Evolutionary conservation across 1,284 basidiomycete genomes (phyloP), one percentile per base, ranked within the genome.

Genomic region (Papiliotrema laurentii): DNA sequence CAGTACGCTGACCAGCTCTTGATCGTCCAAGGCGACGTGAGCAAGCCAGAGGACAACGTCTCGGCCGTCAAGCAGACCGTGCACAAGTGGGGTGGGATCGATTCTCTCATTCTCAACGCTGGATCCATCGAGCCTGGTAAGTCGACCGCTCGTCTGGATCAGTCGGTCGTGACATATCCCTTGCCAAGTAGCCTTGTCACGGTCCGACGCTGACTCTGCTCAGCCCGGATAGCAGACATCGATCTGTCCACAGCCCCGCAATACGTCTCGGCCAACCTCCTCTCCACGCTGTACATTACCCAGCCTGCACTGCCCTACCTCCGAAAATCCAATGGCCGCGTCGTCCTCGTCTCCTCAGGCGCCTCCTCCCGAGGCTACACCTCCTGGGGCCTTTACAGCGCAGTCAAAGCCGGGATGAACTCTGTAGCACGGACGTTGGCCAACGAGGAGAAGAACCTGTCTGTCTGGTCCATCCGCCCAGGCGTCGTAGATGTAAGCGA

Each of bases 341-440:
- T 79, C 43, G 72, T 81, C 16, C 64, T 80, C 26, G 77, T 79
- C 14, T 75, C 73, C 5, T 77, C 75, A 2, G 79, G 79, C 10
- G 79, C 79, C 0, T 74, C 76, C 2, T 66, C 68, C 2, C 71
- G 70, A 0, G 75, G 74, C 9, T 74, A 71, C 27, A 68, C 74
- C 2, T 77, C 74, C 0, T 80, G 79, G 79, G 73, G 73, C 0
- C 66, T 77, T 37, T 80, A 80, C 64, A 76, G 72, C 19, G 60
- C 66, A 54, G 65, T 60, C 51, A 74, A 74, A 50, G 79, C 79
- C 0, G 79, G 75, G 0, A 61, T 79, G 64, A 80, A 80, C 61
- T 71, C 75, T 11, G 64, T 80, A 6, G 59, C 60, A 10, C 57
- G 74, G 56, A 80, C 78, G 0, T 61, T 80, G 7, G 78, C 75